Percentiles rank a stretch among this genome's conserved stretches.
Conservation (phyloP, 805 yeast genomes). For the Sungouiozyma intestinalis region DNA sequence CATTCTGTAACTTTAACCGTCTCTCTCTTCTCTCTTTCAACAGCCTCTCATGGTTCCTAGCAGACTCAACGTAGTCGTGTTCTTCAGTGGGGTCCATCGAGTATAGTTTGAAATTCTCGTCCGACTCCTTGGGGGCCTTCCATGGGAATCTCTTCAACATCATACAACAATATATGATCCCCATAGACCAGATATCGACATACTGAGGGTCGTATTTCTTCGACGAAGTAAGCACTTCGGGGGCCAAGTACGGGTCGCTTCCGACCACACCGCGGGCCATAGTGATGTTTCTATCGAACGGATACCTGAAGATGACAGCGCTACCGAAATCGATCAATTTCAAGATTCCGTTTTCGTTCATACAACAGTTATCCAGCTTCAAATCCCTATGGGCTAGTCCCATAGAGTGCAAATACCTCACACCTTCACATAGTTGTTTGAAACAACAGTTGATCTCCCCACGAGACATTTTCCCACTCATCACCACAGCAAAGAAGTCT, state of each 20-base stretch:
- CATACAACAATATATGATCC: slow-evolving; percentile 80
- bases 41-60: slow-evolving; percentile 56
- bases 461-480: slow-evolving; percentile 74
- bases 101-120: slow-evolving; percentile 57
- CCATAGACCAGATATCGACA: slow-evolving; percentile 78
- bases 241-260: slow-evolving; percentile 78
- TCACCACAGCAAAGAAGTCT: slow-evolving; percentile 76
- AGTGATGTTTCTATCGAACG: slow-evolving; percentile 48
- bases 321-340: slow-evolving; percentile 78
- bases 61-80: slow-evolving; percentile 65
- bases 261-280: slow-evolving; percentile 71
- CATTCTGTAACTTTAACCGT: not conserved
- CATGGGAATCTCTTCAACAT: slow-evolving; percentile 76
- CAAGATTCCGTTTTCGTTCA: slow-evolving; percentile 59
- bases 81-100: slow-evolving; percentile 58
- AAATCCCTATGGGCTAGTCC: slow-evolving; percentile 79
- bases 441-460: slow-evolving; percentile 74
- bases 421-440: slow-evolving; percentile 63
- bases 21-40: slow-evolving; percentile 36
- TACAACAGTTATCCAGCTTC: slow-evolving; percentile 74
- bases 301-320: slow-evolving; percentile 72
- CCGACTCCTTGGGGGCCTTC: slow-evolving; percentile 65
- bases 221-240: slow-evolving; percentile 50
- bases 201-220: slow-evolving; percentile 59
- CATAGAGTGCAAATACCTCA: slow-evolving; percentile 58